These are phyloP conservation scores for Clitoria ternatea DNA, from an alignment of 306 rosid genomes.

Conservation along the genomic window DNA sequence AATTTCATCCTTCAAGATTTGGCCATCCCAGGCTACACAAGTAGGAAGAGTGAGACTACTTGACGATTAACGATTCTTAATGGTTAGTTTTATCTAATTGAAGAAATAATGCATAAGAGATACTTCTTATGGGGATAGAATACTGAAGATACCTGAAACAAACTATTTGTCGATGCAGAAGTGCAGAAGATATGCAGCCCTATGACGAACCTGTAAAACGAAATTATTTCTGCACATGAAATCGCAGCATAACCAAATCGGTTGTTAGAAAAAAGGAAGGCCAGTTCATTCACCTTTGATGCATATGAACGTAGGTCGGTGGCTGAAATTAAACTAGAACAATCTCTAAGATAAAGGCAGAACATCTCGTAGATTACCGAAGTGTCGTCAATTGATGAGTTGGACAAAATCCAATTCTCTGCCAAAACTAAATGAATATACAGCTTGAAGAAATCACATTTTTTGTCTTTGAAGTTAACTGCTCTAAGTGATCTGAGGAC, in stretches of 20 bases:
- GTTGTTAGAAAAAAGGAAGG: constrained; percentile 1
- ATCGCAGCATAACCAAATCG: not conserved
- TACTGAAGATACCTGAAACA: constrained; percentile 24
- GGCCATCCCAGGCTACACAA: not conserved
- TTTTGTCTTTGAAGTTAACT: constrained; percentile 60
- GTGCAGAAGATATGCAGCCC: constrained; percentile 77
- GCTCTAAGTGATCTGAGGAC: constrained; percentile 51
- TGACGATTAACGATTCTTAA: too few species aligned
- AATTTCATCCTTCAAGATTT: not conserved
- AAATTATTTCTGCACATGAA: not conserved
- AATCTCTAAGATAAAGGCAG: constrained; percentile 52
- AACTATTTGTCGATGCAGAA: constrained; percentile 37
- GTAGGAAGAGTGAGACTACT: not conserved
- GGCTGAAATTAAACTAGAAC: constrained; percentile 68
- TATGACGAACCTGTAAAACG: constrained; percentile 69
- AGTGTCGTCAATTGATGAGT: constrained; percentile 36
- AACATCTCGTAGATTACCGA: constrained; percentile 56
- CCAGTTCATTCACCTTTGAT: constrained; percentile 55
- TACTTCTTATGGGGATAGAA: not conserved
- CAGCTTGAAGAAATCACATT: constrained; percentile 65
- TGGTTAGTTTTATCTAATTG: not conserved
- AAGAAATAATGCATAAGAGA: not conserved
- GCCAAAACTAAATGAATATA: constrained; percentile 68
- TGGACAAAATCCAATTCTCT: constrained; percentile 73
- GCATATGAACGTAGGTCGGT: constrained; percentile 80